Percentiles rank a stretch among this genome's conserved stretches.
These are phyloP conservation scores for Aspergillus heteromorphus DNA, from an alignment of 495 filamentous ascomycete species.

Conservation along the genomic window DNA sequence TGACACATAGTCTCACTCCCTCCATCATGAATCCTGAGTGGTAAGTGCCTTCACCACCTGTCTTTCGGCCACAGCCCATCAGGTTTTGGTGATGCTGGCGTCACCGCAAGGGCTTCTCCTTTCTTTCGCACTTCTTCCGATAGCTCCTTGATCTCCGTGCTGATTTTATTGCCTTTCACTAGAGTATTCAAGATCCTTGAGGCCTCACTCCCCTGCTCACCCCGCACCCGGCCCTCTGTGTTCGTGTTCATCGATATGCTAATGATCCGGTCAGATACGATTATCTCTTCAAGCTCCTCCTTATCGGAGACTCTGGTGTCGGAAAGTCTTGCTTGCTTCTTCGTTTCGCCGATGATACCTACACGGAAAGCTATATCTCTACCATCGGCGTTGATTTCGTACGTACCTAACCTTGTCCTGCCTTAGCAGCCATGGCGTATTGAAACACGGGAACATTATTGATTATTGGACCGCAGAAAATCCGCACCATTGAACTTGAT, in stretches of 20 bases:
- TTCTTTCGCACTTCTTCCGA: not conserved
- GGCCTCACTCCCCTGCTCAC: not conserved
- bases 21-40: conserved; percentile 90
- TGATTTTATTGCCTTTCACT: not conserved
- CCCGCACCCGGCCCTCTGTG: not conserved
- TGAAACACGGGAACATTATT: conserved; percentile 3
- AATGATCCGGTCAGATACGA: conserved; percentile 73
- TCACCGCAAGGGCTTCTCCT: not conserved
- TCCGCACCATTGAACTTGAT: conserved; percentile 97
- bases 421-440: not conserved
- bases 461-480: conserved; percentile 66
- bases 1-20: not conserved
- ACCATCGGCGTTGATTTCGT: conserved; percentile 99
- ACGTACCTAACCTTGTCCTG: conserved; percentile 35
- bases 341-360: conserved; percentile 98
- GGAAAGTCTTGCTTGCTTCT: conserved; percentile 98
- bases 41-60: conserved; percentile 51
- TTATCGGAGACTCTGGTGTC: conserved; percentile 99
- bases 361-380: conserved; percentile 99
- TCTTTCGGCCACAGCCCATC: conserved; percentile 1
- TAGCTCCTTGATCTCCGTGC: not conserved
- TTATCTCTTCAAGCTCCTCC: conserved; percentile 99
- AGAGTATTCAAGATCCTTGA: not conserved
- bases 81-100: conserved; percentile 1
- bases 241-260: conserved; percentile 16